Conservation (phyloP, 305 asterid species). For the Monarda citriodora region DNA sequence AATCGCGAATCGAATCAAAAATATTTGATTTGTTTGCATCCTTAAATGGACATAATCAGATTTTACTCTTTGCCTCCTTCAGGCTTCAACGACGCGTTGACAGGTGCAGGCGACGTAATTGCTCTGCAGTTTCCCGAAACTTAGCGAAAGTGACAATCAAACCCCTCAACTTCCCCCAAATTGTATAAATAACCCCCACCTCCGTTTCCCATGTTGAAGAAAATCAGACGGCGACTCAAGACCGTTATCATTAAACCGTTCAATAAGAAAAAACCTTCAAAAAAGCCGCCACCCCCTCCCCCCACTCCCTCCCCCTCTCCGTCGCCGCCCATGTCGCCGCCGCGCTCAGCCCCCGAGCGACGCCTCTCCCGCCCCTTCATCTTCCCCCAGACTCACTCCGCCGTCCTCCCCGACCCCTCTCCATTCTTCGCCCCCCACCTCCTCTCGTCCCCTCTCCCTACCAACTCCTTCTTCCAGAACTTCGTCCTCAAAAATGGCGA, state of each 20-base stretch:
- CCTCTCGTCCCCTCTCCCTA: conserved; percentile 70
- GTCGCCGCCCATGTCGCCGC: conserved; percentile 24
- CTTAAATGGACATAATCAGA: neutral
- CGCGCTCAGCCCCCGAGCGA: conserved; percentile 18
- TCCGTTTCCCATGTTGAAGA: conserved; percentile 35
- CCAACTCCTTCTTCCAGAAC: conserved; percentile 80
- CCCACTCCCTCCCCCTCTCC: conserved; percentile 19
- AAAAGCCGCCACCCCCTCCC: conserved; percentile 17
- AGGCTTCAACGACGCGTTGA: conserved; percentile 15
- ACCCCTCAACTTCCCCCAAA: conserved; percentile 21
- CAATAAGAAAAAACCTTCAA: conserved; percentile 26
- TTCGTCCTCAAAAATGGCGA: conserved; percentile 75
- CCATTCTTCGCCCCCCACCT: conserved; percentile 60
- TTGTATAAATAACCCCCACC: neutral
- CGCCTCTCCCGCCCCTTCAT: conserved; percentile 48
- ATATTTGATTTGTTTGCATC: no score
- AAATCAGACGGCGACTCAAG: conserved; percentile 47
- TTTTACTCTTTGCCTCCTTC: no score
- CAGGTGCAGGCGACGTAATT: conserved; percentile 28
- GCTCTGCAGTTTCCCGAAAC: conserved; percentile 26
- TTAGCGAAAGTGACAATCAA: conserved; percentile 22
- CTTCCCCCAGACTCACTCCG: conserved; percentile 61
- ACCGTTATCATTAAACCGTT: conserved; percentile 47
- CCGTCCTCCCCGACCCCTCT: conserved; percentile 83
- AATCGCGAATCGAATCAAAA: no score